A percentile compares a stretch with the other conserved stretches of the same genome.
Evolutionary conservation across 306 rosid genomes (phyloP).

Genomic region (Boehmeria nivea): DNA sequence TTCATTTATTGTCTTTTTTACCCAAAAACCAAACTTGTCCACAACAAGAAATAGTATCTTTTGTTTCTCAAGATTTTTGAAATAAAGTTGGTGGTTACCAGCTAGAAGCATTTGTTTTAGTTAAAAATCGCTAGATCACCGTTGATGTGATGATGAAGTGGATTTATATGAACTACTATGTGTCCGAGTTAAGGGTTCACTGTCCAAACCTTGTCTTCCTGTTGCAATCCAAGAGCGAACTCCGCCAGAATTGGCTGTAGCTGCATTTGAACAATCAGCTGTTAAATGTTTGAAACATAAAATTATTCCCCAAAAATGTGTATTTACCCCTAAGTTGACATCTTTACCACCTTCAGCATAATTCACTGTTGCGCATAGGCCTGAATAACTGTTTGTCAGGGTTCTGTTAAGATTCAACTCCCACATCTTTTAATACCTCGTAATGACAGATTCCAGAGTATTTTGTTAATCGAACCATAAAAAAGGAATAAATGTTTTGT

Average conservation of each 20-base stretch:
- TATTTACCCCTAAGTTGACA: neutral
- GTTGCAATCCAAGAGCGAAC: conserved; percentile 81
- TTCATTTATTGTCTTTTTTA: neutral
- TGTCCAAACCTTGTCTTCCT: conserved; percentile 58
- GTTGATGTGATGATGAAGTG: conserved; percentile 1
- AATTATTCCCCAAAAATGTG: no score
- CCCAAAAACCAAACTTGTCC: neutral
- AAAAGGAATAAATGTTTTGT: no score
- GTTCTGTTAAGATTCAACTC: conserved; percentile 63
- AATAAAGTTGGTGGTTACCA: neutral
- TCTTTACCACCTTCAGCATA: conserved; percentile 38
- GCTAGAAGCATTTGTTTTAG: neutral
- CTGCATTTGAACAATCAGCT: conserved; percentile 24
- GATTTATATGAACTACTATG: neutral
- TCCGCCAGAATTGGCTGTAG: conserved; percentile 33
- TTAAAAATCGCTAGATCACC: no score
- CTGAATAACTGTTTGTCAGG: conserved; percentile 63
- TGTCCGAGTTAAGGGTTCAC: no score
- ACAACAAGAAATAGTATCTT: neutral
- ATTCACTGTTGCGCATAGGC: conserved; percentile 66
- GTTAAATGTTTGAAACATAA: no score
- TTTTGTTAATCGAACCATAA: no score
- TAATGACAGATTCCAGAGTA: no score
- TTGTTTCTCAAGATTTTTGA: neutral
- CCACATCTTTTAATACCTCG: no score